Evolutionary conservation across 1,284 basidiomycete species (phyloP), one percentile per base, ranked within the genome.

Genomic region (Athelia sp.): DNA sequence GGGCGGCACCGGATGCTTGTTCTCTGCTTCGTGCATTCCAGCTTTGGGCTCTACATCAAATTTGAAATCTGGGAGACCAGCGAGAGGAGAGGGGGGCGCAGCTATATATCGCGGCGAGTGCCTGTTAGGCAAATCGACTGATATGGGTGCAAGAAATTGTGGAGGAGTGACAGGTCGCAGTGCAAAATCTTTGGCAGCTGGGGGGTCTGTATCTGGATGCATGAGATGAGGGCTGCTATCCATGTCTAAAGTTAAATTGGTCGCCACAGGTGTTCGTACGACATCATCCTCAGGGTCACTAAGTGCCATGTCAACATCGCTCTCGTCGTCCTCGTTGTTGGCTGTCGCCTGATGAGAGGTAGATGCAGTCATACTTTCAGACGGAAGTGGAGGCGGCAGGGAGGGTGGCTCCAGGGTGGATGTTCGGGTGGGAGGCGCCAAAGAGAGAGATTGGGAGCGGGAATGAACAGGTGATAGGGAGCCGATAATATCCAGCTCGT

Each of bases 61-160:
- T 38, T 58, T 66, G 38, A 67, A 68, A 24, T 60, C 58, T 32
- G 65, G 65, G 8, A 57, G 26, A 4, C 56, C 54, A 36, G 55
- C 54, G 0, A 58, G 57, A n/a, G 65, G 64, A 21, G 63, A 68
- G n/a, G 66, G 62, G 21, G 66, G 65, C 3, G 65, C 63, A 3
- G 65, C 64, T 49, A 67, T 69, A 44, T 59, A 58, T 17, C 64
- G 52, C 23, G 62, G 55, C 3, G 58, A 58, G 26, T 63, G 63
- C n/a, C 58, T 45, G 36, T 62, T 53, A 13, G 45, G 32, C 21
- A 66, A 54, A 43, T 65, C 63, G 17, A 68, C 61, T 13, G 65
- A 59, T 13, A 63, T 64, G 45, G 55, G 58, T 14, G 62, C 61
- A 26, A 63, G 50, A 14, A 48, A 57, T 4, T 32, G 49, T 15